Percentiles rank a stretch among this genome's conserved stretches.
Conservation (phyloP, 352 stramenopile species). For the Phytophthora tentaculata region DNA sequence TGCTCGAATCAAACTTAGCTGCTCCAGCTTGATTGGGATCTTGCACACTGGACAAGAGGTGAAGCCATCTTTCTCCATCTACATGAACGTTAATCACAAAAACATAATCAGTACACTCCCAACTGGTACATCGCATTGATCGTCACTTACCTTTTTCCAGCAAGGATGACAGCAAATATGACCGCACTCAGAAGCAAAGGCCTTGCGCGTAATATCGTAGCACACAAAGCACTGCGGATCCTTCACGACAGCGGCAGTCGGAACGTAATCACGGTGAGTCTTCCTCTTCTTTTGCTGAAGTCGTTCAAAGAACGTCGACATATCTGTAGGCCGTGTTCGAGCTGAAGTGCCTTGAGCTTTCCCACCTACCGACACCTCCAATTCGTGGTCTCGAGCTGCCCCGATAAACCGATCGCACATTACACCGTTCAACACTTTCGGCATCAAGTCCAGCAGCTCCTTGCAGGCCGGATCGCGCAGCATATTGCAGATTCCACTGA, state of each 20-base stretch:
- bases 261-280: slow-evolving; percentile 39
- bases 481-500: slow-evolving; percentile 62
- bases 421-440: slow-evolving; percentile 57
- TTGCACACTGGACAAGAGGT: slow-evolving; percentile 83
- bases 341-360: slow-evolving; percentile 6
- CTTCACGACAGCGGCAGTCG: slow-evolving; percentile 62
- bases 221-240: slow-evolving; percentile 87
- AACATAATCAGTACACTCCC: slow-evolving; percentile 30
- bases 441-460: slow-evolving; percentile 69
- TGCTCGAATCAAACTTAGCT: slow-evolving; percentile 77
- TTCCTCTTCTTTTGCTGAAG: slow-evolving; percentile 74
- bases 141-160: slow-evolving; percentile 79
- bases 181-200: slow-evolving; percentile 77
- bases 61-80: slow-evolving; percentile 82
- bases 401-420: slow-evolving; percentile 59
- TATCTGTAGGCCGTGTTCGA: slow-evolving; percentile 18
- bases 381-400: slow-evolving; percentile 40
- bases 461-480: slow-evolving; percentile 45
- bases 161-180: slow-evolving; percentile 86
- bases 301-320: slow-evolving; percentile 66
- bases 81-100: slow-evolving; percentile 25
- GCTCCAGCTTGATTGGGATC: slow-evolving; percentile 67
- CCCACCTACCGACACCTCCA: slow-evolving; percentile 33
- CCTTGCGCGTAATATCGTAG: slow-evolving; percentile 82
- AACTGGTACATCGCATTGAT: slow-evolving; percentile 22